Base-by-base conservation (phyloP, 345 rosid genomes). In the Hibiscus trionum region DNA sequence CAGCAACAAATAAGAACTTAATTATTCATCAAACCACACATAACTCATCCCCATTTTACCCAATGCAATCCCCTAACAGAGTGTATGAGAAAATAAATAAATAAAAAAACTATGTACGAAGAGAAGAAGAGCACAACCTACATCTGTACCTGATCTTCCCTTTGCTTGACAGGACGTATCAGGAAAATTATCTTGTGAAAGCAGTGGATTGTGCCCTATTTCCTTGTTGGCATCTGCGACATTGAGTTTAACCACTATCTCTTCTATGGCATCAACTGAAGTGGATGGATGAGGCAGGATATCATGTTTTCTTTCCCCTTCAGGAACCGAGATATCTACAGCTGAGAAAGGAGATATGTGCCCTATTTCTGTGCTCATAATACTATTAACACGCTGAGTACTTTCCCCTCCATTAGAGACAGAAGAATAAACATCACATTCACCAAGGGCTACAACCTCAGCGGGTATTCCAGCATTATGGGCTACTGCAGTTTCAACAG, bases 91-190 rank as follows among this genome's bases (percentile, higher is more conserved):
- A 52, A 69, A 77, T 35, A 52, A 69, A 75, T 67, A 39, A 46
- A n/a, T n/a, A 35, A 66, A 70, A 59, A 31, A 61, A 68, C 46
- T 3, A 75, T 63, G 60, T 33, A 62, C 31, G 31, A 66, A 83
- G 84, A 76, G 82, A 82, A 80, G 76, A 79, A 85, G 84, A 84
- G 86, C 80, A 88, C 85, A 86, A 90, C 93, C 88, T 90, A 87
- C 85, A 88, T 85, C 87, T 63, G 86, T 85, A 90, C 88, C 90
- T 88, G 91, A 83, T 86, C 87, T 71, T 79, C 96, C 84, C 79
- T 37, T 83, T 66, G 78, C 81, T 60, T 69, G 82, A 79, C 74
- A 72, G 80, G 85, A 74, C 70, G 44, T 79, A 79, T 78, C 85
- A 70, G 85, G 81, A 50, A 81, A 21, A 21, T 70, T 71, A 64